Evolutionary conservation across 345 rosid genomes (phyloP).

Genomic region (Pelargonium nanum): DNA sequence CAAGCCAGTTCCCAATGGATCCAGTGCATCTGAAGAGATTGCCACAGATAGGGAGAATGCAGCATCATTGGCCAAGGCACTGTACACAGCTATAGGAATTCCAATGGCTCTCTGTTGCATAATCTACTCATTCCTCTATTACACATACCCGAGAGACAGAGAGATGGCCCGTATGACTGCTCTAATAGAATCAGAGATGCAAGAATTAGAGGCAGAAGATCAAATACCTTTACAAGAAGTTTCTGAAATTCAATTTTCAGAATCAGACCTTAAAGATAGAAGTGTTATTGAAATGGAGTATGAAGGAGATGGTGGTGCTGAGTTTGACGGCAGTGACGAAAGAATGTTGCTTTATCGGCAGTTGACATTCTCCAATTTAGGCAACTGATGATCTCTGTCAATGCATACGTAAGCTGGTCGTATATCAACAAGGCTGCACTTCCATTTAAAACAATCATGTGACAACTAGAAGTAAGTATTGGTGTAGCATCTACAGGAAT

Average conservation of each 20-base stretch:
- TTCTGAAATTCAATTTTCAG: slow-evolving; percentile 14
- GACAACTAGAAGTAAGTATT: no score
- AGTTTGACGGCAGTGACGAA: slow-evolving; percentile 31
- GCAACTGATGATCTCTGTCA: slow-evolving; percentile 10
- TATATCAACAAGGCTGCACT: no score
- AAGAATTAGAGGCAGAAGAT: slow-evolving; percentile 18
- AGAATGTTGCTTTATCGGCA: slow-evolving; percentile 26
- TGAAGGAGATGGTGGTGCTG: slow-evolving; percentile 19
- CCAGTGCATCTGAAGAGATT: slow-evolving; percentile 32
- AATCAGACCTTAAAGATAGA: slow-evolving; percentile 18
- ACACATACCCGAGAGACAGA: slow-evolving; percentile 68
- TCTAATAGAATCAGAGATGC: slow-evolving; percentile 66
- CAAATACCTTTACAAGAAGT: slow-evolving; percentile 6
- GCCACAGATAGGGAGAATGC: slow-evolving; percentile 67
- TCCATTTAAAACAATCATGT: no score
- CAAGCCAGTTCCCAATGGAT: slow-evolving; percentile 48
- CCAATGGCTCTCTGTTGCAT: slow-evolving; percentile 71
- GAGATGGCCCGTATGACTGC: slow-evolving; percentile 75
- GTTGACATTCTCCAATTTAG: slow-evolving; percentile 29
- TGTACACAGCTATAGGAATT: slow-evolving; percentile 62
- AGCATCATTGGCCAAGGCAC: slow-evolving; percentile 64
- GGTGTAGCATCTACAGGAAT: no score
- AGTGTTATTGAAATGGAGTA: slow-evolving; percentile 22
- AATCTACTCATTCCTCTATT: slow-evolving; percentile 67
- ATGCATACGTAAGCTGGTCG: no score